Percentiles rank a stretch among this genome's conserved stretches.
Conservation (phyloP, 2,329 filamentous ascomycete genomes). For the Aureobasidium pullulans region DNA sequence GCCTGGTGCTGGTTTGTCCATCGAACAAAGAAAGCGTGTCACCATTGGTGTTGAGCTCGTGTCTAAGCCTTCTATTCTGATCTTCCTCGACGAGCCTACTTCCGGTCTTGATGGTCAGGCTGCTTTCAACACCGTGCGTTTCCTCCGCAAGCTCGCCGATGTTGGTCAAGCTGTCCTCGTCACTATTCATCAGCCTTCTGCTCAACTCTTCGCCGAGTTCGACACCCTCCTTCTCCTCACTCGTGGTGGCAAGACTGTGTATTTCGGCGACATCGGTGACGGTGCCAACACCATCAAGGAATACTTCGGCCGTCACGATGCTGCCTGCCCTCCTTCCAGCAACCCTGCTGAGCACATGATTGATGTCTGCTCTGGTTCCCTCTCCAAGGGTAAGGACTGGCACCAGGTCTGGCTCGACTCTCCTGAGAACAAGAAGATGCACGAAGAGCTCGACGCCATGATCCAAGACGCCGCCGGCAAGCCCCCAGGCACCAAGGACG, state of each 20-base stretch:
- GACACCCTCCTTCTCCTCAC: conserved; percentile 58
- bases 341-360: conserved; percentile 51
- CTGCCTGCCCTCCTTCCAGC: conserved; percentile 41
- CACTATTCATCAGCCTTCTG: conserved; percentile 65
- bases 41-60: conserved; percentile 53
- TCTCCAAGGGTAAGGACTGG: conserved; percentile 40
- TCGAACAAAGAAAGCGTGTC: conserved; percentile 50
- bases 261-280: conserved; percentile 53
- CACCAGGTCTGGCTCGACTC: conserved; percentile 39
- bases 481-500: conserved; percentile 30
- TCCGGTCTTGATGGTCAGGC: conserved; percentile 57
- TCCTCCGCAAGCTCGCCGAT: conserved; percentile 58
- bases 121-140: conserved; percentile 58
- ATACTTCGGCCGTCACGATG: conserved; percentile 49
- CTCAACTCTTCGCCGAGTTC: conserved; percentile 59
- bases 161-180: conserved; percentile 61
- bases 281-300: conserved; percentile 34
- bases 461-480: conserved; percentile 30
- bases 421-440: conserved; percentile 27
- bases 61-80: conserved; percentile 51
- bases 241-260: conserved; percentile 58
- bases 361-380: conserved; percentile 38
- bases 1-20: conserved; percentile 46
- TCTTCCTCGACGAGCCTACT: conserved; percentile 58
- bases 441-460: conserved; percentile 35